Evolutionary conservation across 225 moss, liverwort and hornwort species (phyloP), one percentile per base, ranked within the genome.

Genomic region (Bryoerythrophyllum caledonicum): DNA sequence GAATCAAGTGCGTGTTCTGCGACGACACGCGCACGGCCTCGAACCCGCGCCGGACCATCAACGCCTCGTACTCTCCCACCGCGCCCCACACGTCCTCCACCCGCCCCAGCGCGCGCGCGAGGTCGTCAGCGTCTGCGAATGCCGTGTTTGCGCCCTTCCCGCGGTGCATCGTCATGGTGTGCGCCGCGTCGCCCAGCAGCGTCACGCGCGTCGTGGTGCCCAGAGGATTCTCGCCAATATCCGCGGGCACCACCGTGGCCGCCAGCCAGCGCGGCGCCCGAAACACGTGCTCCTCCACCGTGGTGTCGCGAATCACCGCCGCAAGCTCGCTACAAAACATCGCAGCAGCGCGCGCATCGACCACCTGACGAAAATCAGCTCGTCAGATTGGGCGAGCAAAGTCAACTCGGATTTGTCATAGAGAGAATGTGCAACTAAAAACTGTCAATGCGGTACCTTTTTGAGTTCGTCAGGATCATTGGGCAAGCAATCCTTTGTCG

Each of bases 131-230:
- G 46, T 88, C 87, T 10, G 77, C 80, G 55, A 88, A 85, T 26
- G 88, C 80, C 6, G 79, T 82, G 60, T 88, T 88, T 56, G 80
- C 85, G 9, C 88, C 88, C 0, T 82, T 65, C 30, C 88, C 88
- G 5, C 85, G 80, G 23, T 88, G 88, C 37, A 65, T 65, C 34
- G 88, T 88, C 87, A 82, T 88, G 67, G 85, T 69, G 54, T 88
- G 88, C 1, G 88, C 78, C 35, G 88, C 75, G 19, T 88, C 88
- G 54, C 85, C 85, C 1, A 85, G 65, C 69, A 88, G n/a, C 5
- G 85, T 82, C 52, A 85, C 85, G 2, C 88, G 85, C 43, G 85
- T 73, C 32, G 80, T 85, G 60, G 37, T 41, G 13, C 82, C 80
- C 52, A 88, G 0, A 0, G 87, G 87, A 14, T 85, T 85, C 8